These are phyloP conservation scores for Monilinia laxa DNA, from an alignment of 2,329 filamentous ascomycete species.

Conservation along the genomic window DNA sequence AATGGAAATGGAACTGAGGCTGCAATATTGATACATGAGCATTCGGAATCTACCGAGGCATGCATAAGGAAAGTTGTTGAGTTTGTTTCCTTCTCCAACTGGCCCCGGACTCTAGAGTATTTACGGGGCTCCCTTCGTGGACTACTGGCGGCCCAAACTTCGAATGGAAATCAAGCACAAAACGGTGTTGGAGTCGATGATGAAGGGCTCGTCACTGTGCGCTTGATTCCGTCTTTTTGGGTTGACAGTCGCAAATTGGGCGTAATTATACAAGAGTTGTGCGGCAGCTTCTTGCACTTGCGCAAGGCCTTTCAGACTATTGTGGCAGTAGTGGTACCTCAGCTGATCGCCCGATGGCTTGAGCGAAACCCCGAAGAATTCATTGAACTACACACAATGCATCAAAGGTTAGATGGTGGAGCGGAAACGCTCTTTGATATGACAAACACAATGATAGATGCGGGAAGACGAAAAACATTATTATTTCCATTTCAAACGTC, in stretches of 20 bases:
- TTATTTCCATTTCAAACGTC: constrained; percentile 63
- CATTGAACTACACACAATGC: constrained; percentile 59
- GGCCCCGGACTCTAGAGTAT: constrained; percentile 59
- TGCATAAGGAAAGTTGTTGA: constrained; percentile 59
- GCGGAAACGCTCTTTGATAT: constrained; percentile 70
- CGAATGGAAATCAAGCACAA: constrained; percentile 31
- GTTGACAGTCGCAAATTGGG: constrained; percentile 62
- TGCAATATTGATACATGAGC: constrained; percentile 37
- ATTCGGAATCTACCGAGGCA: constrained; percentile 50
- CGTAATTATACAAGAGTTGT: constrained; percentile 63
- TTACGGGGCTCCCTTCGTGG: constrained; percentile 47
- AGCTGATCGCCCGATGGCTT: constrained; percentile 65
- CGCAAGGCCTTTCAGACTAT: constrained; percentile 63
- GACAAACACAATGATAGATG: constrained; percentile 61
- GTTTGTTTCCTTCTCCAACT: constrained; percentile 64
- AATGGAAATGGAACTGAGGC: constrained; percentile 35
- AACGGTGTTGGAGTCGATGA: constrained; percentile 34
- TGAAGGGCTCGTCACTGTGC: constrained; percentile 53
- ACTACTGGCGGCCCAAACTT: constrained; percentile 37
- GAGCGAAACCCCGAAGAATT: constrained; percentile 65
- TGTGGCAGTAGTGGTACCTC: constrained; percentile 60
- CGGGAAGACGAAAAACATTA: constrained; percentile 53
- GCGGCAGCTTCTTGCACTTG: constrained; percentile 65
- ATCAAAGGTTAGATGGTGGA: constrained; percentile 62
- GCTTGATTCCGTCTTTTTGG: constrained; percentile 63